Base-by-base conservation (phyloP, 148 eudicot species). In the Fagopyrum tataricum region DNA sequence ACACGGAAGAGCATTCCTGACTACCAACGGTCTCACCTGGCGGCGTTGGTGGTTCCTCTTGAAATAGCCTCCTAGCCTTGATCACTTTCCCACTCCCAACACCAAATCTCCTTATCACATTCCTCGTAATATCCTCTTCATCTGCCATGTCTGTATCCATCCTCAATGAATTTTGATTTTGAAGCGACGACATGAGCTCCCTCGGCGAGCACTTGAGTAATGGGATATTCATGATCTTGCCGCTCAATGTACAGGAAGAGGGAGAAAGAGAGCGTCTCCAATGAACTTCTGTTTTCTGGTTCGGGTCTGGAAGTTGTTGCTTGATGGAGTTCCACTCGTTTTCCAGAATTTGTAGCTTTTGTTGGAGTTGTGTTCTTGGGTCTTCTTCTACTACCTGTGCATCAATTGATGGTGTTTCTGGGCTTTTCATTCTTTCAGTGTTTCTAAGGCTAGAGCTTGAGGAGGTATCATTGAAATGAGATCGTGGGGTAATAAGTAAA, bases 301-400 rank as follows among this genome's bases (percentile, higher is more conserved):
- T 64, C 44, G 69, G 69, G 69, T 64, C 15, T 15, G 43, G 20
- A 37, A 64, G 43, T 4, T 64, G 18, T 64, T 64, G 43, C 20
- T 64, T 64, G 8, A 64, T 39, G 20, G 69, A 14, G 69, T 14
- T 64, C 69, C 69, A 64, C 39, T 64, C 69, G 4, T 37, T 39
- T 39, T 64, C 69, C 1, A 64, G 44, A 43, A 37, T 13, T 39
- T 64, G 41, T 64, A 64, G 69, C 14, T 64, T 37, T 5, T 37
- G 41, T 64, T 64, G 69, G 69, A 64, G 69, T 39, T 31, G 69
- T 37, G 69, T 39, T 64, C 17, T 64, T 13, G 69, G 14, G 37
- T 64, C 67, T 59, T 59, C 67, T 61, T 24, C 14, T 61, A 20
- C 0, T 5, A 23, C 37, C 23, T 56, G 11, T 61, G 41, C 6